phyloP scores from a whole-genome alignment of 2,329 filamentous ascomycete genomes.

The Mycosphaerella arachidis region DNA sequence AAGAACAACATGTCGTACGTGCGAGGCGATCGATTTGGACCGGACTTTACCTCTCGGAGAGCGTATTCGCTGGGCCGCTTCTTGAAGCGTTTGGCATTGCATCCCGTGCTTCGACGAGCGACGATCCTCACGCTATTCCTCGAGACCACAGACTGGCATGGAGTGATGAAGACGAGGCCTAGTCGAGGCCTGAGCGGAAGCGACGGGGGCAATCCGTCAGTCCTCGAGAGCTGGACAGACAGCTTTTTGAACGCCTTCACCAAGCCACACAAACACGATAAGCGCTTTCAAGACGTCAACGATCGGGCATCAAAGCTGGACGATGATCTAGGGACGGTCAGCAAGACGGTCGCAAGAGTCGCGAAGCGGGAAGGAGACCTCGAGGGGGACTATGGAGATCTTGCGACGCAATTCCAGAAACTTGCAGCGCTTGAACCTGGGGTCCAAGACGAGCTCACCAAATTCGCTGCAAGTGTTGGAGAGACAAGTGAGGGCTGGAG shows the following conservation, averaged over 20 bases:
- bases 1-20: conserved; percentile 99
- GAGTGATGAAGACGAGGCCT: conserved; percentile 78
- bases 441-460: conserved; percentile 74
- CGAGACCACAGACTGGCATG: conserved; percentile 93
- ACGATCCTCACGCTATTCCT: conserved; percentile 83
- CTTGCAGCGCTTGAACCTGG: conserved; percentile 85
- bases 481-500: conserved; percentile 75
- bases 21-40: conserved; percentile 87
- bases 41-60: conserved; percentile 84
- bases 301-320: conserved; percentile 92
- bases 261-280: conserved; percentile 92
- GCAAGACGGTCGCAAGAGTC: conserved; percentile 91
- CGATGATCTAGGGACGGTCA: conserved; percentile 86
- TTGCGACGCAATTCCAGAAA: conserved; percentile 92
- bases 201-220: conserved; percentile 54
- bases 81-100: conserved; percentile 76
- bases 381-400: conserved; percentile 80
- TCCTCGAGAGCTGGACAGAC: conserved; percentile 93
- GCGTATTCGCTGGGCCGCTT: conserved; percentile 91
- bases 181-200: conserved; percentile 52
- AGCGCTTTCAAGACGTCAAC: conserved; percentile 87
- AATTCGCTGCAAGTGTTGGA: conserved; percentile 81
- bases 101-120: conserved; percentile 81
- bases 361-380: conserved; percentile 82
- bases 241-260: conserved; percentile 96